Base-by-base conservation (phyloP, 768 basidiomycete species). In the Russula dissimulans region DNA sequence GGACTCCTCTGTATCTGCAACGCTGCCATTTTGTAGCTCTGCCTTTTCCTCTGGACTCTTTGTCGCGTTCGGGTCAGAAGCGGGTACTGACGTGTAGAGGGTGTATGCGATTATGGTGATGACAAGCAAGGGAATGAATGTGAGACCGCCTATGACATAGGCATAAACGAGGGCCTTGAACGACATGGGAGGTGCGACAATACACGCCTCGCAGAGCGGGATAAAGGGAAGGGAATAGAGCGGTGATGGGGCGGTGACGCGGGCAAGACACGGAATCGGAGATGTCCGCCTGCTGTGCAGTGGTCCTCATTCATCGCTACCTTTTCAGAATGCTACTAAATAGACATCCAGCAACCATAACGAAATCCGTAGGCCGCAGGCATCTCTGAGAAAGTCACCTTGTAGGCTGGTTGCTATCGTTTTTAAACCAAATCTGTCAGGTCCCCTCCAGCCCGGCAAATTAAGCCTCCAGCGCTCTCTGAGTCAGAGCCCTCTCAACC, bases 131-230 rank as follows among this genome's bases (percentile, higher is more conserved):
- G 95, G 95, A 57, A 97, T 75, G 72, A 95, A 89, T 3, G 95
- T 95, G 63, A 97, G 61, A 46, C 93, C 95, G 56, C 95, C 95
- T 46, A 97, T 77, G 61, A 97, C 74, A 72, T 97, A 97, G 38
- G 88, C 88, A 69, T 95, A 85, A 63, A 91, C 66, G 53, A 93
- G 72, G 3, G 86, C 81, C 69, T 79, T 85, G 66, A 90, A 69
- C 58, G 79, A 80, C 89, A 91, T 89, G 69, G 64, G 36, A 41
- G 60, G 36, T 48, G 44, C 34, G 56, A 63, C 51, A 56, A 57
- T 34, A 31, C 51, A 54, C 57, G 34, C 60, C 55, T 45, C 15
- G 44, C 6, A 8, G 4, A 17, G 31, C 38, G 22, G 22, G 14
- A 55, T 22, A 6, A 26, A 26, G 43, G 41, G 10, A 17, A 42